Conservation (phyloP, 2,329 filamentous ascomycete genomes). For the Trichoderma sp. region DNA sequence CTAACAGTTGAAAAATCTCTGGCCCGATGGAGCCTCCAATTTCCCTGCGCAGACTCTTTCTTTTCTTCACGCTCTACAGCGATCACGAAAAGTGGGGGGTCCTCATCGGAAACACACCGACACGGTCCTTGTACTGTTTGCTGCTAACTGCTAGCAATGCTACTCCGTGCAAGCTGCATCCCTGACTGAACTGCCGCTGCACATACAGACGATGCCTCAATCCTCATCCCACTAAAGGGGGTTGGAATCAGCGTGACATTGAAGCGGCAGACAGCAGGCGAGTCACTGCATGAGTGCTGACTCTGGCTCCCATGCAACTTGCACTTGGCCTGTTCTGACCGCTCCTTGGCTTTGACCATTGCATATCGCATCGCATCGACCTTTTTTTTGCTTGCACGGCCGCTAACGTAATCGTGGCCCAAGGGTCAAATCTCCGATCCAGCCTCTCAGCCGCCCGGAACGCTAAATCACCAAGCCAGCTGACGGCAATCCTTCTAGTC, state of each 20-base stretch:
- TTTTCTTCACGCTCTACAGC: neutral
- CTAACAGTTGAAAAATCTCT: neutral
- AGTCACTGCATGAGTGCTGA: neutral
- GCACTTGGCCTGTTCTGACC: slow-evolving; percentile 9
- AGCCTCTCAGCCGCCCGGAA: slow-evolving; percentile 17
- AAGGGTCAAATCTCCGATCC: slow-evolving; percentile 8
- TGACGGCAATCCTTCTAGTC: neutral
- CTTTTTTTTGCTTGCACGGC: neutral
- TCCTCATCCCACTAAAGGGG: neutral
- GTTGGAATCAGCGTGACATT: neutral
- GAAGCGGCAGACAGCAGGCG: neutral
- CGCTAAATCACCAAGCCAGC: neutral
- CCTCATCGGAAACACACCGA: slow-evolving; percentile 16
- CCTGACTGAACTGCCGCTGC: neutral
- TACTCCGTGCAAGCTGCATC: neutral
- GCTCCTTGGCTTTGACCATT: neutral
- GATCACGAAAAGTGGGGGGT: neutral
- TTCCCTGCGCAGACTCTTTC: neutral
- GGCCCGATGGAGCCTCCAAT: slow-evolving; percentile 9
- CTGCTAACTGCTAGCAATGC: neutral
- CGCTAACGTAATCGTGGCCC: neutral
- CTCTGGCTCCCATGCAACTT: neutral
- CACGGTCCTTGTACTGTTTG: neutral
- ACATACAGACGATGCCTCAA: neutral
- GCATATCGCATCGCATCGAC: neutral